Base-by-base conservation (phyloP, 306 rosid species). In the Prunus mume region DNA sequence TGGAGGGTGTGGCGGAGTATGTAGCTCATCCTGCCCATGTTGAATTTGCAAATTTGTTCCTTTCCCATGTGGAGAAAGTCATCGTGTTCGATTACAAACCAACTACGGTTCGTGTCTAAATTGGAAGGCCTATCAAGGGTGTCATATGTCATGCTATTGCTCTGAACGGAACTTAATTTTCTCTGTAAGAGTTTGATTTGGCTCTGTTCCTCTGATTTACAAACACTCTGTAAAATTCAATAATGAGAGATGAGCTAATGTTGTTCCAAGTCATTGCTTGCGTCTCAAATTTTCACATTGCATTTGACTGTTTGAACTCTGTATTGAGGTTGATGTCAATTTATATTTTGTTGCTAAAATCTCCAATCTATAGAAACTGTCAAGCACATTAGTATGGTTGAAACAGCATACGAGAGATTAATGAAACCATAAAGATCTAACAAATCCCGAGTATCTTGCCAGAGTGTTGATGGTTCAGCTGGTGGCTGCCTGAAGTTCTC, bases 1-100 rank as follows among this genome's bases (percentile, higher is more conserved):
- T 80, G 0, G 90, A 91, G 69, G 98, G 79, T 14, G 45, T 93
- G 76, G 93, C 96, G 50, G 97, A 87, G 86, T 93, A 91, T 73
- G 68, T 78, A 60, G 87, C 83, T 76, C 97, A 93, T 81, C 90
- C 98, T 55, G 81, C 57, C 0, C 98, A 93, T 55, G 93, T 86
- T 72, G 96, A 93, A 34, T 93, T 14, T 68, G 94, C 93, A 76
- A 88, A 75, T 65, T 0, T 27, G 81, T 68, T 91, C 68, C 86
- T 93, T 79, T 1, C 91, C 17, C 1, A 0, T 19, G 69, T 86
- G 86, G 98, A 93, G 18, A 91, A 93, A 79, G 87, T 88, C 28
- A 0, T 93, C 49, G 64, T 81, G 18, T 18, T 93, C 56, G 96
- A 93, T 78, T 93, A 88, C 78, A 85, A 87, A 86, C 97, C 98